Evolutionary conservation across 75 land plant genomes (phyloP).

Genomic region (Pinus tabuliformis): DNA sequence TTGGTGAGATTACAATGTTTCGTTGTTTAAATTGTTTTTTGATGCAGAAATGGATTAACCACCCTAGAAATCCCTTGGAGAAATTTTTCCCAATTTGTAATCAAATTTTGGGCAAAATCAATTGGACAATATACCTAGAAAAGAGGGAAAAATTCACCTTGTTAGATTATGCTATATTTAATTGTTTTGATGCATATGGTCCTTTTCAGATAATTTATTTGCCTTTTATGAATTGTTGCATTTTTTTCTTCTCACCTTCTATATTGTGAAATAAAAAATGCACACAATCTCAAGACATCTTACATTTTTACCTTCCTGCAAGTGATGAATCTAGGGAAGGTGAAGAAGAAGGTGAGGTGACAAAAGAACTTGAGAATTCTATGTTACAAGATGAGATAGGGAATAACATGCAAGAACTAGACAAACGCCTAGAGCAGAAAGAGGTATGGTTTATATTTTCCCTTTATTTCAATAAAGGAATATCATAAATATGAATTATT

Average conservation of each 20-base stretch:
- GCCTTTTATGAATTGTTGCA: background rate
- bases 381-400: conserved; percentile 74
- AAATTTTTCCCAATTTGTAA: too few species aligned
- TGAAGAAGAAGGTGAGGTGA: conserved; percentile 50
- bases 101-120: too few species aligned
- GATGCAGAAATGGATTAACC: too few species aligned
- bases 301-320: background rate
- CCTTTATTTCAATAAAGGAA: background rate
- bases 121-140: too few species aligned
- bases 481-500: too few species aligned
- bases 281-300: background rate
- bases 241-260: background rate
- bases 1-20: too few species aligned
- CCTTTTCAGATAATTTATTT: background rate
- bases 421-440: conserved; percentile 83
- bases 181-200: background rate
- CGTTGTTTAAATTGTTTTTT: too few species aligned
- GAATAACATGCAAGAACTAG: conserved; percentile 78
- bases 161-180: background rate
- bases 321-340: conserved; percentile 30
- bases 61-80: too few species aligned
- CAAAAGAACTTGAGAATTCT: conserved; percentile 80
- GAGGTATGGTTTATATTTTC: conserved; percentile 58
- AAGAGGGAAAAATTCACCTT: too few species aligned
- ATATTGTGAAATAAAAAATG: background rate